Percentiles rank a stretch among this genome's conserved stretches.
These are phyloP conservation scores for Rhodotorula sp. DNA, from an alignment of 1,284 basidiomycete species.

Conservation along the genomic window DNA sequence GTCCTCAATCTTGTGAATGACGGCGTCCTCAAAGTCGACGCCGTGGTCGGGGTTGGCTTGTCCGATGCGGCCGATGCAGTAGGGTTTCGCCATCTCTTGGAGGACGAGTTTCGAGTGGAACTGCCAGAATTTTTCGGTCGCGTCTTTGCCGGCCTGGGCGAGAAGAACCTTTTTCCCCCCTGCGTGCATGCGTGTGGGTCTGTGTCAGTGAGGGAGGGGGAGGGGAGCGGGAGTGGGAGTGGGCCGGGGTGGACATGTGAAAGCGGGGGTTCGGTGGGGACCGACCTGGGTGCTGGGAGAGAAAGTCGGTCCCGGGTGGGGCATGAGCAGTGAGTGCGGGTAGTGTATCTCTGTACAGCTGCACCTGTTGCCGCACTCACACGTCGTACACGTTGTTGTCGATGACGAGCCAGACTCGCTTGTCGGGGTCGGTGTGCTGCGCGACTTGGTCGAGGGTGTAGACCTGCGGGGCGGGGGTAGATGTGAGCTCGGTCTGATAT, in stretches of 20 bases:
- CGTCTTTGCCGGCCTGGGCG: conserved; percentile 22
- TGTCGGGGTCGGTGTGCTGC: conserved; percentile 40
- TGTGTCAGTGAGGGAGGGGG: too few relatives aligned
- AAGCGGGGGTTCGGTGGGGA: not conserved
- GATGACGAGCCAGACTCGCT: conserved; percentile 46
- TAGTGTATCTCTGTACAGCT: not conserved
- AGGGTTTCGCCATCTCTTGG: conserved; percentile 19
- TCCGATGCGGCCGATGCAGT: conserved; percentile 30
- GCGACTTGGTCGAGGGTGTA: conserved; percentile 44
- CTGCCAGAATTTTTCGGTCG: conserved; percentile 26
- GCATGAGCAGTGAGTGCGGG: not conserved
- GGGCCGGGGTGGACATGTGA: not conserved
- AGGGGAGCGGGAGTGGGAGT: not conserved
- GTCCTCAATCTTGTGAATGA: not conserved
- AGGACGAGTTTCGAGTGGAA: conserved; percentile 35
- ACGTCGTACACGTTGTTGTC: conserved; percentile 48
- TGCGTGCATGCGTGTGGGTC: not conserved
- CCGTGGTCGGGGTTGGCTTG: not conserved
- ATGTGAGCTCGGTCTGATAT: not conserved
- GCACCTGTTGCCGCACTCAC: not conserved
- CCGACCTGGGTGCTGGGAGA: conserved; percentile 37
- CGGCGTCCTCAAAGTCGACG: conserved; percentile 5
- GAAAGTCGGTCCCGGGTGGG: conserved; percentile 28
- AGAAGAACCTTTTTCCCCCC: conserved; percentile 34
- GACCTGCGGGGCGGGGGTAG: not conserved